Conservation (phyloP, 208 protist species). For the Trypanosoma grayi region DNA sequence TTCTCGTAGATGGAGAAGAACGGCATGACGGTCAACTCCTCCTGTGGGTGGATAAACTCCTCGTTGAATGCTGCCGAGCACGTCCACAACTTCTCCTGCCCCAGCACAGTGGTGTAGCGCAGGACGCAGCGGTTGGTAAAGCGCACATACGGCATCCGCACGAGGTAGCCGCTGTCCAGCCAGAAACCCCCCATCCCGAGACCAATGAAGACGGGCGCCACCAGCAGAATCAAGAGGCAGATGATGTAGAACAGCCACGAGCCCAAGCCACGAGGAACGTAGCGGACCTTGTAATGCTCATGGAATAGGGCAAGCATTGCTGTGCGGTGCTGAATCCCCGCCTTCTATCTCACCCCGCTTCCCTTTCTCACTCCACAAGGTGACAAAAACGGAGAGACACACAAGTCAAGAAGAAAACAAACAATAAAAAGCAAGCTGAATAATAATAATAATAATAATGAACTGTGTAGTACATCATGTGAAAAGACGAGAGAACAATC, state of each 20-base stretch:
- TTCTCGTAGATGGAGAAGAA: conserved; percentile 61
- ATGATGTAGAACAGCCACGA: conserved; percentile 64
- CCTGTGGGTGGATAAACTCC: conserved; percentile 32
- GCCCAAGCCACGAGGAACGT: conserved; percentile 47
- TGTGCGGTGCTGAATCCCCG: too few species aligned
- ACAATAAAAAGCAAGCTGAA: too few species aligned
- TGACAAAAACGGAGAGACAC: too few species aligned
- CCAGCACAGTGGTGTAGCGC: conserved; percentile 50
- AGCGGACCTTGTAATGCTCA: conserved; percentile 73
- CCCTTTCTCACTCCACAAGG: too few species aligned
- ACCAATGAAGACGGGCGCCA: conserved; percentile 59
- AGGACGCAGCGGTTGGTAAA: conserved; percentile 67
- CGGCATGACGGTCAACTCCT: conserved; percentile 35
- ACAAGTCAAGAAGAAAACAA: too few species aligned
- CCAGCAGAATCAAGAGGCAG: conserved; percentile 52
- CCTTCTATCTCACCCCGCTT: too few species aligned
- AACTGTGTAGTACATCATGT: too few species aligned
- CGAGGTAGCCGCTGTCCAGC: conserved; percentile 52
- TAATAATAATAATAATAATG: too few species aligned
- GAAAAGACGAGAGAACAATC: conserved; percentile 6
- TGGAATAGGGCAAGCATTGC: conserved; percentile 48
- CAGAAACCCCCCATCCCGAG: conserved; percentile 79
- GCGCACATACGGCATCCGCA: conserved; percentile 36
- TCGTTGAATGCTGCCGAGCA: conserved; percentile 65
- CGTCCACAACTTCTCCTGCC: conserved; percentile 74